Base-by-base conservation (phyloP, 345 rosid genomes). In the Conringia planisiliqua region DNA sequence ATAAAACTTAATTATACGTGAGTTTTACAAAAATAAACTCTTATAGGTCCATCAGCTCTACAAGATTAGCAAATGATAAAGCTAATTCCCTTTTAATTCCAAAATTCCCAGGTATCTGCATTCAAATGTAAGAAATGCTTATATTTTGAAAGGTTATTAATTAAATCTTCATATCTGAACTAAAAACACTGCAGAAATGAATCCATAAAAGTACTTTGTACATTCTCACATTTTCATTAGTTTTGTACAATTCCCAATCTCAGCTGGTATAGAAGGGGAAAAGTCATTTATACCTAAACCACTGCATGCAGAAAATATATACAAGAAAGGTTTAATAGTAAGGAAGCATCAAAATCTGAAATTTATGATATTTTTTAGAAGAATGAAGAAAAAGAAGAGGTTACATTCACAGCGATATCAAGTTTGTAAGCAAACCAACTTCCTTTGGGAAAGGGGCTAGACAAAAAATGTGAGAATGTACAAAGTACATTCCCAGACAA, bases 401-500 rank as follows among this genome's bases (percentile, higher is more conserved):
- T n/a, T n/a, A n/a, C n/a, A n/a, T 88, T 83, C 83, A 88, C 96
- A 90, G 43, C 14, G 9, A 29, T 48, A 44, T 55, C 52, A 86
- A 72, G 39, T 84, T 83, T 5, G 86, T 76, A 72, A 88, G 93
- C 75, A 69, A 44, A 39, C 96, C 93, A 48, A 88, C 76, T 81
- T 88, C 93, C 66, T n/a, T 68, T 79, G 6, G 93, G 96, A 46
- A 90, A 68, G 68, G 86, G 85, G 43, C 91, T 93, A 4, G 86
- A 85, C n/a, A n/a, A n/a, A n/a, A n/a, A n/a, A n/a, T n/a, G n/a
- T n/a, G n/a, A n/a, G n/a, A n/a, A n/a, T n/a, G n/a, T n/a, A n/a
- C n/a, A n/a, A n/a, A n/a, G n/a, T n/a, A n/a, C n/a, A n/a, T n/a
- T n/a, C n/a, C n/a, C n/a, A n/a, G n/a, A n/a, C n/a, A n/a, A n/a